A percentile compares a stretch with the other conserved stretches of the same genome.
phyloP scores from a whole-genome alignment of 2,329 filamentous ascomycete species.

The Metarhizium humberi region DNA sequence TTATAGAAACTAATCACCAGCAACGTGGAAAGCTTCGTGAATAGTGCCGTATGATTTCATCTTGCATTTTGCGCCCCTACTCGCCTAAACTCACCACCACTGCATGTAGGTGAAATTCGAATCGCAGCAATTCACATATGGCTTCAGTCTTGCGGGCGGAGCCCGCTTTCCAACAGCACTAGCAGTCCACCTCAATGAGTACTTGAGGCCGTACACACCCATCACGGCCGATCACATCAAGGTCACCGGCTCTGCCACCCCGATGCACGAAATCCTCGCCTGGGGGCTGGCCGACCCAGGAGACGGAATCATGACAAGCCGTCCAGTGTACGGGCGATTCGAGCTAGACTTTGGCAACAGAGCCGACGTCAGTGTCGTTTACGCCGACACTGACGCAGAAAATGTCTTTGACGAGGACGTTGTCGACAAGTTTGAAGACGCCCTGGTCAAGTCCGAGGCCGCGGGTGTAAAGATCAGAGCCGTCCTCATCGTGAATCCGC shows the following conservation, averaged over 20 bases:
- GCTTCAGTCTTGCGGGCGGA: conserved; percentile 25
- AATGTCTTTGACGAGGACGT: conserved; percentile 34
- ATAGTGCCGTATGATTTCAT: conserved; percentile 17
- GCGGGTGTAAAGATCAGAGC: conserved; percentile 31
- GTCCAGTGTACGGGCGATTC: conserved; percentile 39
- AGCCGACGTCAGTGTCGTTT: conserved; percentile 32
- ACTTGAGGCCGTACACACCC: conserved; percentile 21
- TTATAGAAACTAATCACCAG: conserved; percentile 30
- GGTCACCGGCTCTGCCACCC: conserved; percentile 25
- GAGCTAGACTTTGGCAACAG: conserved; percentile 37
- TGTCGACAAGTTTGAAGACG: conserved; percentile 35
- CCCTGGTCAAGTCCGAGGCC: conserved; percentile 23
- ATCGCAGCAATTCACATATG: conserved; percentile 25
- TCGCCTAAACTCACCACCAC: not conserved
- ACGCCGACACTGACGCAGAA: conserved; percentile 31
- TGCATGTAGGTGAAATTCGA: conserved; percentile 17
- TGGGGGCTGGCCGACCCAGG: conserved; percentile 28
- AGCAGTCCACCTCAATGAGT: conserved; percentile 27
- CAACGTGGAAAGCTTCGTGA: conserved; percentile 18
- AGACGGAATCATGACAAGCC: conserved; percentile 29
- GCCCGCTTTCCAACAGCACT: conserved; percentile 22
- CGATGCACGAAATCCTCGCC: conserved; percentile 29
- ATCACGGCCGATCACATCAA: conserved; percentile 22
- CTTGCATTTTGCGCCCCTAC: not conserved
- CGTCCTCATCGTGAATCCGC: conserved; percentile 42